Evolutionary conservation across 2,329 filamentous ascomycete genomes (phyloP).

Genomic region (Monosporascus cannonballus): DNA sequence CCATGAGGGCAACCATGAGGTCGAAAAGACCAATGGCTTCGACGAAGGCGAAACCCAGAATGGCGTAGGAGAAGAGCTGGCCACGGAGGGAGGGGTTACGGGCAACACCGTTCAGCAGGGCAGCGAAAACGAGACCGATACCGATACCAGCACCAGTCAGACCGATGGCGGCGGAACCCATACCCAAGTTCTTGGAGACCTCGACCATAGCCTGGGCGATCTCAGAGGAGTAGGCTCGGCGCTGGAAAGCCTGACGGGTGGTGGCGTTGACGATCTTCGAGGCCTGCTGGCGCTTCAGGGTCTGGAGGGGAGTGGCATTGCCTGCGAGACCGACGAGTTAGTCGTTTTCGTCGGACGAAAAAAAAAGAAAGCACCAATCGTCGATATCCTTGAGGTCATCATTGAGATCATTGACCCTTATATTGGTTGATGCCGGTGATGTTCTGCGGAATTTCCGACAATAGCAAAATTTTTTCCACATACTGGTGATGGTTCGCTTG

Average conservation of each 20-base stretch:
- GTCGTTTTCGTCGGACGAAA: slow-evolving; percentile 1
- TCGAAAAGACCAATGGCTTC: slow-evolving; percentile 88
- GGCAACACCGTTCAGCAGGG: slow-evolving; percentile 82
- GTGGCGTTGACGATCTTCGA: slow-evolving; percentile 61
- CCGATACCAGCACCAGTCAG: slow-evolving; percentile 89
- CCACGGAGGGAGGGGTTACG: slow-evolving; percentile 92
- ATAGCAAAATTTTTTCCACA: slow-evolving; percentile 28
- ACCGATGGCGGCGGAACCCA: slow-evolving; percentile 86
- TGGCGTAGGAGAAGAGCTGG: slow-evolving; percentile 94
- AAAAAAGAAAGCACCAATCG: slow-evolving; percentile 2
- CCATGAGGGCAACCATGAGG: slow-evolving; percentile 89
- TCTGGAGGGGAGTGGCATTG: slow-evolving; percentile 59
- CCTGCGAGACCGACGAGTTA: slow-evolving; percentile 32
- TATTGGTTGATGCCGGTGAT: neutral
- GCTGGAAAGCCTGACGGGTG: slow-evolving; percentile 60
- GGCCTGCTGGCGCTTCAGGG: slow-evolving; percentile 69
- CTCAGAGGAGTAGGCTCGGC: slow-evolving; percentile 80
- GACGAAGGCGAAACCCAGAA: slow-evolving; percentile 93
- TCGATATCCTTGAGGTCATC: slow-evolving; percentile 4
- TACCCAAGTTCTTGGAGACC: slow-evolving; percentile 86
- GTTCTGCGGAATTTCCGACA: slow-evolving; percentile 5
- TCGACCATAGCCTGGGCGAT: slow-evolving; percentile 83
- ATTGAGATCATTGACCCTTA: neutral
- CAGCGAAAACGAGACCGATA: slow-evolving; percentile 92
- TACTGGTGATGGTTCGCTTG: slow-evolving; percentile 74